Percentiles rank a stretch among this genome's conserved stretches.
Conservation (phyloP, 2,329 filamentous ascomycete genomes). For the Emericellopsis cladophorae region DNA sequence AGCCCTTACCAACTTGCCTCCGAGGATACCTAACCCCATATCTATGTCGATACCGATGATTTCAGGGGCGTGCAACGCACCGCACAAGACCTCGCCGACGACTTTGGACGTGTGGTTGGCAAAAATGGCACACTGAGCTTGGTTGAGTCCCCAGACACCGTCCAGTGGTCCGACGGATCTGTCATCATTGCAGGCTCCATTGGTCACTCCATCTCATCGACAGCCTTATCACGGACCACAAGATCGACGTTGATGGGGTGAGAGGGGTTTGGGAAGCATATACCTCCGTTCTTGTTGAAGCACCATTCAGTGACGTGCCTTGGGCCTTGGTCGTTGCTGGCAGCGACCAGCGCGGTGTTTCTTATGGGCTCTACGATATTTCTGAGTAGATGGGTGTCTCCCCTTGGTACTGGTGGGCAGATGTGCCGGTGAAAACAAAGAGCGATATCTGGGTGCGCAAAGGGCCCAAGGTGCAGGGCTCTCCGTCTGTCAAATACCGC, state of each 20-base stretch:
- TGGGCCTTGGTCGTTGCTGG: constrained; percentile 55
- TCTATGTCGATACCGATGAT: not conserved
- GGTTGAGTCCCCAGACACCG: too few relatives aligned
- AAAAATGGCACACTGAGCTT: constrained; percentile 24
- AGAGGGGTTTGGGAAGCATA: constrained; percentile 60
- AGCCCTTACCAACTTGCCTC: not conserved
- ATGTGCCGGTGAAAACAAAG: constrained; percentile 40
- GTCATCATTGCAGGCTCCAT: constrained; percentile 59
- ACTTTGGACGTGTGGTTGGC: constrained; percentile 59
- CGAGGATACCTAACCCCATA: not conserved
- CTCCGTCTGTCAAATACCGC: constrained; percentile 53
- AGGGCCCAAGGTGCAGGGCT: constrained; percentile 38
- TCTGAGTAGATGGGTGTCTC: constrained; percentile 64
- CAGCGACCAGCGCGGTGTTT: constrained; percentile 49
- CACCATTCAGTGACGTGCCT: constrained; percentile 41
- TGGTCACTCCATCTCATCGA: constrained; percentile 51
- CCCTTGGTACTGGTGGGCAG: constrained; percentile 60
- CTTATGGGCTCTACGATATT: constrained; percentile 55
- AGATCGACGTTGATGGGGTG: constrained; percentile 44
- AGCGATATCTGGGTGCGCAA: constrained; percentile 43
- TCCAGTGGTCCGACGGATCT: not conserved
- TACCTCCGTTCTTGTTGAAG: constrained; percentile 41
- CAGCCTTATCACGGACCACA: constrained; percentile 36
- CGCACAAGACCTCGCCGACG: constrained; percentile 51
- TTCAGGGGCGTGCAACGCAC: constrained; percentile 26